phyloP scores from a whole-genome alignment of 2,329 filamentous ascomycete species.

The Apiospora malaysiana region DNA sequence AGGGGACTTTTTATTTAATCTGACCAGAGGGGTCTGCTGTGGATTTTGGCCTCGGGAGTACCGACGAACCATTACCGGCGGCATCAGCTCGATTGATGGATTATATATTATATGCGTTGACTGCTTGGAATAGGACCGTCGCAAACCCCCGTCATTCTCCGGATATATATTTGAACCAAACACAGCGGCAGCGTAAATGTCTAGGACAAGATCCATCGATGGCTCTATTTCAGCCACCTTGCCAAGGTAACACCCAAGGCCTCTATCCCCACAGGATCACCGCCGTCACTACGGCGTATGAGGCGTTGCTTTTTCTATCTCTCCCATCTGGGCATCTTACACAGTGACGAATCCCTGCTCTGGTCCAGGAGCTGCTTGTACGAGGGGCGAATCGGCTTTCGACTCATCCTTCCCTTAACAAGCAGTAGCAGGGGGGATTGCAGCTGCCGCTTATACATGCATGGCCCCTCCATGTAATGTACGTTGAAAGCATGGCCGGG shows the following conservation, averaged over 20 bases:
- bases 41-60: not conserved
- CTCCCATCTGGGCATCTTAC: not conserved
- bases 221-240: slow-evolving; percentile 15
- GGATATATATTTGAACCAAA: not conserved
- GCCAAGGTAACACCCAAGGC: slow-evolving; percentile 5
- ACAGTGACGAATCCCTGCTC: not conserved
- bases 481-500: slow-evolving; percentile 10
- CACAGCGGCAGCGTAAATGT: not conserved
- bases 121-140: not conserved
- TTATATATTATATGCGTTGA: not conserved
- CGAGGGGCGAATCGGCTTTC: slow-evolving; percentile 12
- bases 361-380: not conserved
- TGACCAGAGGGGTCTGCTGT: not conserved
- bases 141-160: not conserved
- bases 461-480: slow-evolving; percentile 6
- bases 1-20: not conserved
- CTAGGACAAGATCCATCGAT: not conserved
- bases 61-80: not conserved
- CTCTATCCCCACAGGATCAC: slow-evolving; percentile 5
- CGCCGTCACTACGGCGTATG: not conserved
- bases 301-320: not conserved
- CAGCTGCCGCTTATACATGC: slow-evolving; percentile 5
- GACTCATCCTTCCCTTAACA: not conserved
- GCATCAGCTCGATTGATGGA: not conserved
- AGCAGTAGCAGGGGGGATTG: not conserved